Conservation (phyloP, 306 rosid species). For the Pyrus communis region DNA sequence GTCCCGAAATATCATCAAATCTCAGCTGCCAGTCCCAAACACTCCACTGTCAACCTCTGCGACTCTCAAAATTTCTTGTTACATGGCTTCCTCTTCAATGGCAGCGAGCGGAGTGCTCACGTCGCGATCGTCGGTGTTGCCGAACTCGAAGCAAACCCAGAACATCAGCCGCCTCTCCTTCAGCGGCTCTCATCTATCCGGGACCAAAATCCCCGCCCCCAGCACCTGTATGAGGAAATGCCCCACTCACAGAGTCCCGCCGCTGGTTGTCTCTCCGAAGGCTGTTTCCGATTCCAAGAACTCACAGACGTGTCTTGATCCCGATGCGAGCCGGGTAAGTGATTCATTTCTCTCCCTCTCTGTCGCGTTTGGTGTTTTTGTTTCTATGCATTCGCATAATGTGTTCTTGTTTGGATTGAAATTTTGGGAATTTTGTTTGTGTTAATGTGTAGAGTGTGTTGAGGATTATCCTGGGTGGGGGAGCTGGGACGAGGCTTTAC, state of each 20-base stretch:
- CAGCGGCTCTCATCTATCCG: constrained; percentile 12
- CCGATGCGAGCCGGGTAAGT: constrained; percentile 91
- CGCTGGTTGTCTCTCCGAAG: constrained; percentile 54
- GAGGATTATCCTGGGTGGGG: constrained; percentile 92
- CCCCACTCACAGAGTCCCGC: constrained; percentile 15
- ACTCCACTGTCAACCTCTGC: neutral
- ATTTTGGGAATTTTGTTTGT: neutral
- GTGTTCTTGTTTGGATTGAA: neutral
- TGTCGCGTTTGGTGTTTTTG: neutral
- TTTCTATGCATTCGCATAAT: neutral
- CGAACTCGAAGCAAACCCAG: neutral
- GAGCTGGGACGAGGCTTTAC: constrained; percentile 93
- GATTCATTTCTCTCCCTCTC: neutral
- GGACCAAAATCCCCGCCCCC: constrained; percentile 10
- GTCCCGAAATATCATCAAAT: constrained; percentile 12
- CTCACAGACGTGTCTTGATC: constrained; percentile 95
- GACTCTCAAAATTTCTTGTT: neutral
- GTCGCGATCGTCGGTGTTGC: neutral
- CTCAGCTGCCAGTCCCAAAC: neutral
- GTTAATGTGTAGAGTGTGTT: constrained; percentile 64
- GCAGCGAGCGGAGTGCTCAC: constrained; percentile 17
- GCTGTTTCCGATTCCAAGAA: constrained; percentile 93
- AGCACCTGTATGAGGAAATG: neutral
- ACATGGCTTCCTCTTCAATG: constrained; percentile 24
- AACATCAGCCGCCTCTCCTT: constrained; percentile 9